Evolutionary conservation across 129 eudicot genomes (phyloP).

Genomic region (Flaveria brownii): DNA sequence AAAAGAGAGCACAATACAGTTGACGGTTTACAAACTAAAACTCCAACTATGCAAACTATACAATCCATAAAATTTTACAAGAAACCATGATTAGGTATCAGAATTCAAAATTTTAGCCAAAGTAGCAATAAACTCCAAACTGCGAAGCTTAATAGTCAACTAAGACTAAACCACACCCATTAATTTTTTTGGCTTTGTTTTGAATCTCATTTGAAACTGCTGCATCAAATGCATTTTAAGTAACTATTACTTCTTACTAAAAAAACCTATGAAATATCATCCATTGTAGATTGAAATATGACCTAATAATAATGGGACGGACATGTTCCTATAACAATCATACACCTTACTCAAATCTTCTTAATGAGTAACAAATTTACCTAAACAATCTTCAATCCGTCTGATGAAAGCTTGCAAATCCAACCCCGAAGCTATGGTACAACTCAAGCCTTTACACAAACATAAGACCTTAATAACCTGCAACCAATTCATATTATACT

Average conservation of each 20-base stretch:
- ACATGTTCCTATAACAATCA: background rate
- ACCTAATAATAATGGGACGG: background rate
- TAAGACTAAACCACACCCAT: background rate
- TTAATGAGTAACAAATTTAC: background rate
- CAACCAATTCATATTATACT: background rate
- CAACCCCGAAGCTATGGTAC: too few species aligned
- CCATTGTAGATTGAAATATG: background rate
- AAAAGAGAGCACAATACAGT: constrained; percentile 3
- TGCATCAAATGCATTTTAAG: too few species aligned
- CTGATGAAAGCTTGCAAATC: background rate
- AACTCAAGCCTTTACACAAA: too few species aligned
- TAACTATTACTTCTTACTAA: too few species aligned
- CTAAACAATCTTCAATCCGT: background rate
- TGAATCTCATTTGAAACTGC: too few species aligned
- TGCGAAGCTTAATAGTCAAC: constrained; percentile 1
- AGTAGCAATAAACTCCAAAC: constrained; percentile 6
- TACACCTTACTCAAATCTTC: background rate
- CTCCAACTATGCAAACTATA: too few species aligned
- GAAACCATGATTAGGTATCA: background rate
- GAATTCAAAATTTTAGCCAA: background rate
- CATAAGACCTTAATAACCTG: background rate
- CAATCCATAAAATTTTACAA: too few species aligned
- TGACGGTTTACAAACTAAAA: background rate
- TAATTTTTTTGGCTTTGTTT: too few species aligned
- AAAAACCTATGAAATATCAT: background rate